Conservation (phyloP, 768 basidiomycete genomes). For the Tricholoma sp. region DNA sequence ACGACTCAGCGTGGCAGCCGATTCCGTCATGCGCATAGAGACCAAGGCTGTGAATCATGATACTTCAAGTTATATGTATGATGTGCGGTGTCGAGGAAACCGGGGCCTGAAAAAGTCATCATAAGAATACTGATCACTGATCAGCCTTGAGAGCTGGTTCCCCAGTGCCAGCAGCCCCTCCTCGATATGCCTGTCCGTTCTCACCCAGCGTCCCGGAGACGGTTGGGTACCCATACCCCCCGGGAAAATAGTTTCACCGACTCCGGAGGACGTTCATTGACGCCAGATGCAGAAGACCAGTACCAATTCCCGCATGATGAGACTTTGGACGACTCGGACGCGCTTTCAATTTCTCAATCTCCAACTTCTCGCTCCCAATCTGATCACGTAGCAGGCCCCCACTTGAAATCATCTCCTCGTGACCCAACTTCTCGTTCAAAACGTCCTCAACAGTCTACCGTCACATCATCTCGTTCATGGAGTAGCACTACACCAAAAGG, state of each 20-base stretch:
- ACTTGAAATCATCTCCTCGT: background rate
- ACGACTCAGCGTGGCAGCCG: no score
- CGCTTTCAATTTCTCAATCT: slow-evolving; percentile 16
- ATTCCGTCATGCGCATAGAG: no score
- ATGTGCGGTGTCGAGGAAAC: no score
- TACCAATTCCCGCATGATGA: slow-evolving; percentile 3
- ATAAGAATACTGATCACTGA: no score
- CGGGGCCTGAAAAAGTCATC: no score
- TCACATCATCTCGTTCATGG: slow-evolving; percentile 11
- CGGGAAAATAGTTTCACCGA: slow-evolving; percentile 66
- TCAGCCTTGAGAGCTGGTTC: no score
- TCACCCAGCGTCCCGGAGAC: background rate
- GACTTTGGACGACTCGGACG: background rate
- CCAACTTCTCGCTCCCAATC: slow-evolving; percentile 2
- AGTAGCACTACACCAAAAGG: slow-evolving; percentile 35
- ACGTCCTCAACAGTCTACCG: background rate
- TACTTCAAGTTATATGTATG: no score
- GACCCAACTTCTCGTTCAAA: slow-evolving; percentile 4
- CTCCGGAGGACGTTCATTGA: slow-evolving; percentile 60
- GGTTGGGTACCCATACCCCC: slow-evolving; percentile 38
- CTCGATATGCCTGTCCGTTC: background rate
- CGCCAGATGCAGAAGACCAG: slow-evolving; percentile 55
- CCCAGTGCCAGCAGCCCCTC: no score
- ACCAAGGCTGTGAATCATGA: no score
- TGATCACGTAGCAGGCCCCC: background rate